A percentile compares a stretch with the other conserved stretches of the same genome.
These are phyloP conservation scores for Daldinia eschscholtzii DNA, from an alignment of 2,329 filamentous ascomycete species.

Conservation along the genomic window DNA sequence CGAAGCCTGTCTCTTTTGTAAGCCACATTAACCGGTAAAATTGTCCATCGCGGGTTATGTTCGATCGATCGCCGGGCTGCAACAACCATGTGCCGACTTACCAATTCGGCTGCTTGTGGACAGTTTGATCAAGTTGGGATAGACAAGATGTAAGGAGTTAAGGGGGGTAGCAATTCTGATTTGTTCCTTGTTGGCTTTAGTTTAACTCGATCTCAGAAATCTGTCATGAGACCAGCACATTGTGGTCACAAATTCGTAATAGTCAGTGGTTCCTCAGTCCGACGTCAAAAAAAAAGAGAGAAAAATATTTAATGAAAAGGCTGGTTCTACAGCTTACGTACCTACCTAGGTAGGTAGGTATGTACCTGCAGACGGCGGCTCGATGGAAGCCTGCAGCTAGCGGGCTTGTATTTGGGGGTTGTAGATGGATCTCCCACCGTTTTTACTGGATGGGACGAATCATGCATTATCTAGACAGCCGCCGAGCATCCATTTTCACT, in stretches of 20 bases:
- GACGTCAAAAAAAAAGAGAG: neutral
- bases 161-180: conserved; percentile 8
- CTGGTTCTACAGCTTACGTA: conserved; percentile 31
- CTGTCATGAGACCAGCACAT: conserved; percentile 34
- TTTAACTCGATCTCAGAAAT: conserved; percentile 30
- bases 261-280: conserved; percentile 17
- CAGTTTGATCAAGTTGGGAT: neutral
- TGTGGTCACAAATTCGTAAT: conserved; percentile 27
- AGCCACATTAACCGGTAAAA: conserved; percentile 32
- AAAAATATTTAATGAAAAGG: conserved; percentile 11
- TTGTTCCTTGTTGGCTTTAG: conserved; percentile 7
- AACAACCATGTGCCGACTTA: conserved; percentile 13
- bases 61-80: conserved; percentile 19
- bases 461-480: conserved; percentile 21
- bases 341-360: neutral
- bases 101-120: neutral
- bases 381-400: conserved; percentile 19
- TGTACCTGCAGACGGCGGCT: conserved; percentile 36
- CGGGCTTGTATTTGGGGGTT: conserved; percentile 7
- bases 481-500: conserved; percentile 13
- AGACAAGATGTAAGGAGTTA: neutral
- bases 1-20: conserved; percentile 11
- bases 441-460: conserved; percentile 36
- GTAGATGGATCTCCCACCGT: conserved; percentile 16
- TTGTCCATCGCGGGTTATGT: conserved; percentile 18